These are phyloP conservation scores for Penicillium antarcticum DNA, from an alignment of 495 filamentous ascomycete genomes.

Conservation along the genomic window DNA sequence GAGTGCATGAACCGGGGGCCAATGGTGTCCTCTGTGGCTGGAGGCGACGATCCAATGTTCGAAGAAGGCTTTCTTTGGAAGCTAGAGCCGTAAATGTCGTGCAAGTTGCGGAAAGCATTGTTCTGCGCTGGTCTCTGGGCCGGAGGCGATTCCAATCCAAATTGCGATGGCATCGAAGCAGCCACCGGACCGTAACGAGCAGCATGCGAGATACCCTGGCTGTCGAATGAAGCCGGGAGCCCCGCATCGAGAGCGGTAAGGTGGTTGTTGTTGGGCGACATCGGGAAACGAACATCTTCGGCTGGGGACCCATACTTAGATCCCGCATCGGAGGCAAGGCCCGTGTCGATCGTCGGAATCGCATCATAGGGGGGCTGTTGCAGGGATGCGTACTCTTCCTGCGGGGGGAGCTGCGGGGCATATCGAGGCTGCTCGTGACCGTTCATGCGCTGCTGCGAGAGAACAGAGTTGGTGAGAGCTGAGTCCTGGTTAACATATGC, in stretches of 20 bases:
- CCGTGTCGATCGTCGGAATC: constrained; percentile 77
- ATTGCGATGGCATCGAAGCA: constrained; percentile 88
- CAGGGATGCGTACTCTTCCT: constrained; percentile 45
- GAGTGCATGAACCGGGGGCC: constrained; percentile 80
- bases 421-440: constrained; percentile 41
- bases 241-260: constrained; percentile 90
- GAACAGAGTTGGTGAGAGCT: constrained; percentile 77
- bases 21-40: constrained; percentile 48
- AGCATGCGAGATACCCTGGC: constrained; percentile 88
- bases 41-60: constrained; percentile 63
- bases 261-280: constrained; percentile 64
- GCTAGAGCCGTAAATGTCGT: constrained; percentile 78
- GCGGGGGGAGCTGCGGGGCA: constrained; percentile 30
- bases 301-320: constrained; percentile 87
- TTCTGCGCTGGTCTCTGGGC: constrained; percentile 53
- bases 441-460: constrained; percentile 64
- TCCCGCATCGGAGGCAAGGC: constrained; percentile 68
- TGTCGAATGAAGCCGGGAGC: constrained; percentile 93
- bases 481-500: constrained; percentile 64
- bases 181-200: constrained; percentile 89
- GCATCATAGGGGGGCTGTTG: constrained; percentile 45
- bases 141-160: constrained; percentile 86
- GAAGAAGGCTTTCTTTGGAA: constrained; percentile 44
- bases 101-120: constrained; percentile 74
- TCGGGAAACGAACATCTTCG: constrained; percentile 65